Percentiles rank a stretch among this genome's conserved stretches.
These are phyloP conservation scores for Botrytis medusae DNA, from an alignment of 2,329 filamentous ascomycete genomes.

Conservation along the genomic window DNA sequence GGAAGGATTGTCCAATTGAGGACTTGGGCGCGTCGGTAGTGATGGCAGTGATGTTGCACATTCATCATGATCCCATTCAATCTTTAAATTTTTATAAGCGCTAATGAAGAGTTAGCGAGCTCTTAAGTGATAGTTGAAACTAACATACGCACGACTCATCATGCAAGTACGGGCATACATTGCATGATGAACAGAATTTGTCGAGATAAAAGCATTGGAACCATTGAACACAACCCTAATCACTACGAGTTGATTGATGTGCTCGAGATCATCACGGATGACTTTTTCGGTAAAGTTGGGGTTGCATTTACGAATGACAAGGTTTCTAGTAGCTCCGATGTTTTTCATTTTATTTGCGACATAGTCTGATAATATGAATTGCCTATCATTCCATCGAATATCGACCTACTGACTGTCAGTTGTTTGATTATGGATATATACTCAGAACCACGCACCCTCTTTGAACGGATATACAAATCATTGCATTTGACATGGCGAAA, in stretches of 20 bases:
- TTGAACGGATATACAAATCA: slow-evolving; percentile 67
- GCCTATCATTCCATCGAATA: slow-evolving; percentile 68
- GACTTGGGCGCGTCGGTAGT: slow-evolving; percentile 34
- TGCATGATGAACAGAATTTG: slow-evolving; percentile 75
- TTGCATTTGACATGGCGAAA: slow-evolving; percentile 61
- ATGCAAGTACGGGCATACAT: slow-evolving; percentile 77
- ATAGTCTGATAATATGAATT: slow-evolving; percentile 64
- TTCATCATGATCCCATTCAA: slow-evolving; percentile 72
- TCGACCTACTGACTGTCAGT: slow-evolving; percentile 53
- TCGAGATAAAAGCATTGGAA: slow-evolving; percentile 65
- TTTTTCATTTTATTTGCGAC: slow-evolving; percentile 61
- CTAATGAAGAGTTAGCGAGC: slow-evolving; percentile 41
- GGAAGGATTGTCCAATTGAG: slow-evolving; percentile 33
- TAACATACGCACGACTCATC: slow-evolving; percentile 52
- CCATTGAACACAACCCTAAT: slow-evolving; percentile 61
- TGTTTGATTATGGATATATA: neutral
- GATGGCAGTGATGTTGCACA: slow-evolving; percentile 51
- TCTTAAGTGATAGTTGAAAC: slow-evolving; percentile 26
- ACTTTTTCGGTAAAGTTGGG: slow-evolving; percentile 59
- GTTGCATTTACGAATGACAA: slow-evolving; percentile 63
- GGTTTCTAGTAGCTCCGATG: slow-evolving; percentile 69
- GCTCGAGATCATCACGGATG: slow-evolving; percentile 73
- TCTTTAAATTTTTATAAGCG: slow-evolving; percentile 67
- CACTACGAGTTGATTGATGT: slow-evolving; percentile 77
- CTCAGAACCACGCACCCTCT: slow-evolving; percentile 53